Conservation (phyloP, 2,329 filamentous ascomycete species). For the Aspergillus japonicus region DNA sequence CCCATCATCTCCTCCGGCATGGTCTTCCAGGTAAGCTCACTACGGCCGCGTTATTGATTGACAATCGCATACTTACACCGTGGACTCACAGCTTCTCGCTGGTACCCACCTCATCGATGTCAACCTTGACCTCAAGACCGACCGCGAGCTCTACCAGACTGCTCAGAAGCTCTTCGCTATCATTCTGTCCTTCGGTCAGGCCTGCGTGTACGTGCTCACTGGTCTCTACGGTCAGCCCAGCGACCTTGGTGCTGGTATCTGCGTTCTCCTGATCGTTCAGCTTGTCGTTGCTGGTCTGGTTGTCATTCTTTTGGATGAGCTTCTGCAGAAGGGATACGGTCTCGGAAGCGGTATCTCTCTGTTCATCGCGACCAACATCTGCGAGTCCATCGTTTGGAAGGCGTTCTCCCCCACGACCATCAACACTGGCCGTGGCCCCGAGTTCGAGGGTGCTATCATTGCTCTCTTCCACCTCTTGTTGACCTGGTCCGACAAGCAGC, state of each 20-base stretch:
- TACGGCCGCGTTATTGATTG: neutral
- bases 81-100: conserved; percentile 68
- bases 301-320: conserved; percentile 97
- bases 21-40: conserved; percentile 76
- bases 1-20: conserved; percentile 99
- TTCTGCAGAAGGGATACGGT: conserved; percentile 98
- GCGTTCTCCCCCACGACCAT: conserved; percentile 98
- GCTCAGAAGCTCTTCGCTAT: conserved; percentile 99
- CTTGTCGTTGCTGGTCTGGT: conserved; percentile 96
- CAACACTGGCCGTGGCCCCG: conserved; percentile 97
- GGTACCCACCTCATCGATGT: conserved; percentile 99
- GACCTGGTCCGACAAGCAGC: conserved; percentile 99
- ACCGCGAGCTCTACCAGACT: conserved; percentile 99
- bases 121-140: conserved; percentile 99
- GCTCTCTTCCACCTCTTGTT: conserved; percentile 96
- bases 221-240: conserved; percentile 96
- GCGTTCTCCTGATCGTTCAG: conserved; percentile 96
- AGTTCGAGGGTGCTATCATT: conserved; percentile 98
- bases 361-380: conserved; percentile 99
- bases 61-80: conserved; percentile 15
- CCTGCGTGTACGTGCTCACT: conserved; percentile 96
- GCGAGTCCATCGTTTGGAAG: conserved; percentile 99
- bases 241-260: conserved; percentile 95
- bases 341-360: conserved; percentile 97
- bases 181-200: conserved; percentile 94